phyloP scores from a whole-genome alignment of 78 protist genomes.

The Protostelium mycophagum region DNA sequence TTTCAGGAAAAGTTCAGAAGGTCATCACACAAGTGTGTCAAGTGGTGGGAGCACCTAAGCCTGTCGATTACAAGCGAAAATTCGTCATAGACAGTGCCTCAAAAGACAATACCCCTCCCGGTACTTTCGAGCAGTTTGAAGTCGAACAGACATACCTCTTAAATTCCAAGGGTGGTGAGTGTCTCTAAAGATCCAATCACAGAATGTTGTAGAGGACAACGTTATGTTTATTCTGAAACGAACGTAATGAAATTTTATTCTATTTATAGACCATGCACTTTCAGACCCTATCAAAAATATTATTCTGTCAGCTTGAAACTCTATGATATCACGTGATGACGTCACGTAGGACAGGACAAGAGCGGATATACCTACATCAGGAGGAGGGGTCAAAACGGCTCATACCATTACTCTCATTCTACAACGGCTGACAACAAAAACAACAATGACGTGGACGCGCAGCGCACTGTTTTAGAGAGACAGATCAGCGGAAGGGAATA shows the following conservation, averaged over 20 bases:
- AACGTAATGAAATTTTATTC: background rate
- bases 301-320: too few relatives aligned
- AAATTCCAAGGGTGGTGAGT: background rate
- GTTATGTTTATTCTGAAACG: background rate
- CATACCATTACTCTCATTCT: background rate
- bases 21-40: constrained; percentile 5
- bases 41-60: background rate
- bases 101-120: background rate
- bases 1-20: constrained; percentile 10
- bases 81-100: background rate
- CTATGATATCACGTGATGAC: too few relatives aligned
- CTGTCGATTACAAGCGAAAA: background rate
- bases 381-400: background rate
- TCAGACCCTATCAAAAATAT: too few relatives aligned
- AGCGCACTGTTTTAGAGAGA: background rate
- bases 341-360: background rate
- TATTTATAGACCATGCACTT: too few relatives aligned
- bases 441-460: background rate
- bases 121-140: background rate
- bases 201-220: too few relatives aligned
- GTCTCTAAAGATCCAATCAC: too few relatives aligned
- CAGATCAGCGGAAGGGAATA: constrained; percentile 15
- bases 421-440: background rate
- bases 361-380: background rate
- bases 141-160: background rate